Evolutionary conservation across 176 grass and related monocot genomes (phyloP).

Genomic region (Rhynchospora pubera): DNA sequence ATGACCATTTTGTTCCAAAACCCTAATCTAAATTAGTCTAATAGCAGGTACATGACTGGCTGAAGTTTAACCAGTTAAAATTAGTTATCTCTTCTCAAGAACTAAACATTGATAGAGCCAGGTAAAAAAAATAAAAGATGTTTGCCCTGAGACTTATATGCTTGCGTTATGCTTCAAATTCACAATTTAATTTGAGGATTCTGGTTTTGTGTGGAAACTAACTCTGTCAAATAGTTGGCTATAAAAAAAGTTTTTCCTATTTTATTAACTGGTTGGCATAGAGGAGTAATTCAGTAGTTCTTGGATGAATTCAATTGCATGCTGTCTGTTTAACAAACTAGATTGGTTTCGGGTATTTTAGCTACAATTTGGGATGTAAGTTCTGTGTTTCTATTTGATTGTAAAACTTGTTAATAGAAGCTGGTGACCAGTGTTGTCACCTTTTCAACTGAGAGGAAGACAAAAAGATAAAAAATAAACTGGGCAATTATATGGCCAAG

Average conservation of each 20-base stretch:
- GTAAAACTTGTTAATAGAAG: background rate
- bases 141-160: background rate
- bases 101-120: background rate
- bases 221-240: background rate
- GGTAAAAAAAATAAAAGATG: background rate
- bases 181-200: background rate
- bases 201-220: background rate
- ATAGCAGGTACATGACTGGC: background rate
- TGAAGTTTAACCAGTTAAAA: background rate
- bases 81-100: background rate
- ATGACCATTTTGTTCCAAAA: background rate
- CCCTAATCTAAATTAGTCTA: background rate
- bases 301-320: background rate
- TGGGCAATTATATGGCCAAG: background rate
- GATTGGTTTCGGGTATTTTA: background rate
- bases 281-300: background rate
- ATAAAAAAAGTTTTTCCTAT: slow-evolving; percentile 26
- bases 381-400: slow-evolving; percentile 39
- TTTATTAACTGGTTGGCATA: slow-evolving; percentile 21
- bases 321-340: background rate
- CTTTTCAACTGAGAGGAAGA: background rate
- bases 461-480: no score
- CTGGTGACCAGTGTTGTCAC: no score
- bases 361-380: background rate
- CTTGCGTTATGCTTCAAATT: background rate